Percentiles rank a stretch among this genome's conserved stretches.
These are phyloP conservation scores for Stenogyne calaminthoides DNA, from an alignment of 305 asterid genomes.

Conservation along the genomic window DNA sequence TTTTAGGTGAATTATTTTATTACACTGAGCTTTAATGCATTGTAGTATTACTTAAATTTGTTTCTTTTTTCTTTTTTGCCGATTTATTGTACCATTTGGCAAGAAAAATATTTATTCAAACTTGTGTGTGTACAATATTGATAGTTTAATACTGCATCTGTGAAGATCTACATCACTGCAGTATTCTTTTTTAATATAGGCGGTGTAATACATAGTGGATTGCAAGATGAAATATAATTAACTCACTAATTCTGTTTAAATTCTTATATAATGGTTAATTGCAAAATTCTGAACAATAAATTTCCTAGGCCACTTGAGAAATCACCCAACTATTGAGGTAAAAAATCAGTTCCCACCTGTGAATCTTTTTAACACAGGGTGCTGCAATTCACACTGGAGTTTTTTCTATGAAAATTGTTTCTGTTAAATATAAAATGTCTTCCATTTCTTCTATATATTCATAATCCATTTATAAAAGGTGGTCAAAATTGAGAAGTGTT, in stretches of 20 bases:
- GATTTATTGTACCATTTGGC: background rate
- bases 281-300: background rate
- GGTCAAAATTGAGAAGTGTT: too few relatives aligned
- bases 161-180: background rate
- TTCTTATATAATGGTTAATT: background rate
- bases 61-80: background rate
- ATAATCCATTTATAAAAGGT: too few relatives aligned
- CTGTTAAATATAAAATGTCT: too few relatives aligned
- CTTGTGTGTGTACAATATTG: background rate
- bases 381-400: too few relatives aligned
- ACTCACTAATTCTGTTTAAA: background rate
- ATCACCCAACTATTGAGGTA: too few relatives aligned
- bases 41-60: background rate
- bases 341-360: too few relatives aligned
- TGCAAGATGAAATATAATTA: too few relatives aligned
- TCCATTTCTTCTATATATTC: too few relatives aligned
- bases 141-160: conserved; percentile 5
- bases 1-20: conserved; percentile 29
- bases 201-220: too few relatives aligned
- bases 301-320: too few relatives aligned
- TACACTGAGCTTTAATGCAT: conserved; percentile 13
- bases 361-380: too few relatives aligned
- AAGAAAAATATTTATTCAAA: background rate
- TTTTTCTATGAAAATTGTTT: too few relatives aligned
- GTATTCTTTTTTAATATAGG: background rate